phyloP scores from a whole-genome alignment of 306 rosid genomes.

The Ochetophila trinervis region DNA sequence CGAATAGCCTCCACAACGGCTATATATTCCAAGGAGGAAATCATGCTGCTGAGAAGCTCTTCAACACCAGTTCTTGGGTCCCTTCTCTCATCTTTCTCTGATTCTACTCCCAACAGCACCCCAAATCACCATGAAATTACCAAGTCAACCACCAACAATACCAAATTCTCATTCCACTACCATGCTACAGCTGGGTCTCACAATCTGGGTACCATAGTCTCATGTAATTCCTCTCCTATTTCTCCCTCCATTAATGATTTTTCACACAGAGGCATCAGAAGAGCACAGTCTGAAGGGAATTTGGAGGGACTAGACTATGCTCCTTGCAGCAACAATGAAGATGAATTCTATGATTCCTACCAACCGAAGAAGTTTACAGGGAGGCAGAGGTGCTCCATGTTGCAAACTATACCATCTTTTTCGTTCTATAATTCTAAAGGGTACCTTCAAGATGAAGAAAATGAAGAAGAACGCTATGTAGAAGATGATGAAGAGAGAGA shows the following conservation, averaged over 20 bases:
- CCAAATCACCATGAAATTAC: constrained; percentile 35
- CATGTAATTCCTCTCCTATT: constrained; percentile 67
- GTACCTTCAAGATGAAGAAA: constrained; percentile 36
- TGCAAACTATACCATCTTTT: constrained; percentile 64
- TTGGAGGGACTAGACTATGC: constrained; percentile 49
- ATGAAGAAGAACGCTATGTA: constrained; percentile 43
- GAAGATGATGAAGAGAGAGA: constrained; percentile 32
- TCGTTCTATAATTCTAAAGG: constrained; percentile 25
- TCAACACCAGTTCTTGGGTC: constrained; percentile 92
- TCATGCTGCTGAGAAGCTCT: constrained; percentile 78
- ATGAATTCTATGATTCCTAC: constrained; percentile 19
- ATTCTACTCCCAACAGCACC: constrained; percentile 34
- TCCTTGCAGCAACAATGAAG: constrained; percentile 37
- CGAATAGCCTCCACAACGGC: background rate
- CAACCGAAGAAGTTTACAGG: constrained; percentile 22
- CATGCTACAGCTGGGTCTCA: constrained; percentile 29
- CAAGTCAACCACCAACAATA: constrained; percentile 15
- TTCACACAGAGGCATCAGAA: constrained; percentile 47
- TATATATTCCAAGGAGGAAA: constrained; percentile 13
- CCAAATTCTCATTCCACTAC: constrained; percentile 37
- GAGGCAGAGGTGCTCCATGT: constrained; percentile 26
- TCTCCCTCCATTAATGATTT: constrained; percentile 61
- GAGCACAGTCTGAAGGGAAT: constrained; percentile 86
- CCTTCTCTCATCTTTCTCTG: constrained; percentile 54
- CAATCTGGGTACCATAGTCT: constrained; percentile 25